phyloP scores from a whole-genome alignment of 176 grass and related monocot genomes.

The Oryza glumipatula region DNA sequence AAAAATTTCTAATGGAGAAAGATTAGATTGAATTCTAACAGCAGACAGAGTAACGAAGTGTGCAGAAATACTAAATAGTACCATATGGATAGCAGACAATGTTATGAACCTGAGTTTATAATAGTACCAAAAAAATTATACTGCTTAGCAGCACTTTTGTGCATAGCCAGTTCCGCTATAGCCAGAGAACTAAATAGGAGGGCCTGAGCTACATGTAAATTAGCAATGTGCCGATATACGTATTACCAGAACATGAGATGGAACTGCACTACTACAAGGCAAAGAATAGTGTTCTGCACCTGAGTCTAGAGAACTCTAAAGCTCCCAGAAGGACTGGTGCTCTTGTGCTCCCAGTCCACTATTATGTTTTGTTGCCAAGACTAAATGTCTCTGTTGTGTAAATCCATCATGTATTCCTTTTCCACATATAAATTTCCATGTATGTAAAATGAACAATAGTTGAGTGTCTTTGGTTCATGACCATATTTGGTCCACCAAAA shows the following conservation, averaged over 20 bases:
- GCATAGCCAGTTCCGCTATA: not conserved
- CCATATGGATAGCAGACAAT: not conserved
- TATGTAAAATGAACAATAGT: not conserved
- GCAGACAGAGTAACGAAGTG: not conserved
- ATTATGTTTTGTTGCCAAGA: constrained; percentile 8
- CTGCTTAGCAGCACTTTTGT: not conserved
- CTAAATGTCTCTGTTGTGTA: not conserved
- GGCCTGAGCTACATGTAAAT: not conserved
- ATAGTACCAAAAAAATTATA: not conserved
- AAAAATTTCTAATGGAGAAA: constrained; percentile 7
- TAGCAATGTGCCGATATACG: not conserved
- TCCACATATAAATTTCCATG: not conserved
- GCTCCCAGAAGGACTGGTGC: too few species aligned
- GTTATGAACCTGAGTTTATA: not conserved
- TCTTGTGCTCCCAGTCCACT: not conserved
- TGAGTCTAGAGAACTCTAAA: too few species aligned
- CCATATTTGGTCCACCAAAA: not conserved
- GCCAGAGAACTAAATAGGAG: constrained; percentile 7
- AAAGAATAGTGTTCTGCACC: not conserved
- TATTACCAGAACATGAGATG: not conserved
- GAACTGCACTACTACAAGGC: not conserved
- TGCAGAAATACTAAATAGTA: constrained; percentile 4
- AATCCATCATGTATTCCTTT: not conserved
- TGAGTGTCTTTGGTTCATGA: not conserved
- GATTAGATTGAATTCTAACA: constrained; percentile 1